Percentiles rank a stretch among this genome's conserved stretches.
phyloP scores from a whole-genome alignment of 2,329 filamentous ascomycete genomes.

The Magnaporthiopsis poae region DNA sequence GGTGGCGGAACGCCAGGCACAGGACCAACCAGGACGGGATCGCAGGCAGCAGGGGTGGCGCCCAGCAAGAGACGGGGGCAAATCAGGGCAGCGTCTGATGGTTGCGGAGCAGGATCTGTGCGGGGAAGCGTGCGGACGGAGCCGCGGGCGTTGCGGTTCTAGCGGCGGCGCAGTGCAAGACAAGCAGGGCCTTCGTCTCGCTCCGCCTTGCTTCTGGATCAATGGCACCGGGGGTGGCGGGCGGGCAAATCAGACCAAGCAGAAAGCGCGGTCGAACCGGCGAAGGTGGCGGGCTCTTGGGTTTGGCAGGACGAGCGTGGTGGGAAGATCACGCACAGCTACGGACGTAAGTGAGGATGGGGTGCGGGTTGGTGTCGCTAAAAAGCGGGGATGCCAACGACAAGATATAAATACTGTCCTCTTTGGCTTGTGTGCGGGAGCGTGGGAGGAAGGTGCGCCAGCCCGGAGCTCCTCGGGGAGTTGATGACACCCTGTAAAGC shows the following conservation, averaged over 20 bases:
- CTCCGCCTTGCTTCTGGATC: neutral
- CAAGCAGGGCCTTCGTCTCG: neutral
- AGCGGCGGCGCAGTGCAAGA: neutral
- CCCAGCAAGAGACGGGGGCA: too few species aligned
- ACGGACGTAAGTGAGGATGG: neutral
- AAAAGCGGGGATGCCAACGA: neutral
- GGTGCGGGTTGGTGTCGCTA: neutral
- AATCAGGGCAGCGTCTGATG: too few species aligned
- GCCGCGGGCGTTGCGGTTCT: too few species aligned
- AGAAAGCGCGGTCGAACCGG: neutral
- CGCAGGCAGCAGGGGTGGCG: neutral
- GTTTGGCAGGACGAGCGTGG: neutral
- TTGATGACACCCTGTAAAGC: too few species aligned
- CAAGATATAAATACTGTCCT: neutral
- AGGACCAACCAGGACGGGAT: neutral
- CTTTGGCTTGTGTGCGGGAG: neutral
- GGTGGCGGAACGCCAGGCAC: neutral
- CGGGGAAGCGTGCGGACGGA: too few species aligned
- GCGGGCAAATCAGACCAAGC: neutral
- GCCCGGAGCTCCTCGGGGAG: neutral
- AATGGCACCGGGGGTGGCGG: neutral
- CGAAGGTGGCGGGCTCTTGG: neutral
- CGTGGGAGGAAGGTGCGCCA: neutral
- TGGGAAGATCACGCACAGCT: neutral
- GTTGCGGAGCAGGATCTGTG: too few species aligned